Percentiles rank a stretch among this genome's conserved stretches.
Evolutionary conservation across 495 filamentous ascomycete species (phyloP).

Genomic region (Chlorociboria aeruginascens): DNA sequence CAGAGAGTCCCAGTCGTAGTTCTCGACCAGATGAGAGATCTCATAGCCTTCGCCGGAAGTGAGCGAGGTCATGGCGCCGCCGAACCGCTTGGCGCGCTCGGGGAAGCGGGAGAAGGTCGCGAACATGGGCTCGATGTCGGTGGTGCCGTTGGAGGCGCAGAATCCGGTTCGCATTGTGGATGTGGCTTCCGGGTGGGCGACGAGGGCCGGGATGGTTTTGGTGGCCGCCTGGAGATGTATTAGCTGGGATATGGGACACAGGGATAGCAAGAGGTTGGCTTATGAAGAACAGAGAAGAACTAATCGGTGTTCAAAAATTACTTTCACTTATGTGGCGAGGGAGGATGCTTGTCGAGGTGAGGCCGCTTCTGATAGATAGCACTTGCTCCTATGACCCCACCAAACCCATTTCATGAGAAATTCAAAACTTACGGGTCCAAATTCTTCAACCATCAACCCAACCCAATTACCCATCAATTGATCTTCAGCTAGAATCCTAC

Average conservation of each 20-base stretch:
- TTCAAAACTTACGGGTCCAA: conserved; percentile 33
- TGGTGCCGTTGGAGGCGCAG: conserved; percentile 33
- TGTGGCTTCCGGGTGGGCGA: conserved; percentile 23
- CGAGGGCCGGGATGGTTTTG: conserved; percentile 21
- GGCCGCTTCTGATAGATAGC: neutral
- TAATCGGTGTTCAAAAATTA: conserved; percentile 17
- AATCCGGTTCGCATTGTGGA: conserved; percentile 37
- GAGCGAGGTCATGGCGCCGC: conserved; percentile 36
- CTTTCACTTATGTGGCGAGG: no score
- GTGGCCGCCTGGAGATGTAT: conserved; percentile 15
- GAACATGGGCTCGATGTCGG: conserved; percentile 36
- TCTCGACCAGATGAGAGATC: conserved; percentile 28
- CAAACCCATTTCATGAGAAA: conserved; percentile 15
- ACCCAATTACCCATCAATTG: conserved; percentile 34
- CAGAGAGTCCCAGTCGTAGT: conserved; percentile 31
- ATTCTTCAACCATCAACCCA: conserved; percentile 37
- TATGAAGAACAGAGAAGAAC: neutral
- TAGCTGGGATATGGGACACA: neutral
- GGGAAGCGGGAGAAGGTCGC: conserved; percentile 34
- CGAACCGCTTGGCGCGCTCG: conserved; percentile 35
- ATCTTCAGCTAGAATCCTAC: conserved; percentile 32
- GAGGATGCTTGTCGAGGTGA: neutral
- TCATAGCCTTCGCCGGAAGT: conserved; percentile 39
- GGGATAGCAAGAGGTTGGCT: neutral
- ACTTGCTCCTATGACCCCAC: no score